A percentile compares a stretch with the other conserved stretches of the same genome.
phyloP scores from a whole-genome alignment of 495 filamentous ascomycete species.

The Pyronema omphalodes region DNA sequence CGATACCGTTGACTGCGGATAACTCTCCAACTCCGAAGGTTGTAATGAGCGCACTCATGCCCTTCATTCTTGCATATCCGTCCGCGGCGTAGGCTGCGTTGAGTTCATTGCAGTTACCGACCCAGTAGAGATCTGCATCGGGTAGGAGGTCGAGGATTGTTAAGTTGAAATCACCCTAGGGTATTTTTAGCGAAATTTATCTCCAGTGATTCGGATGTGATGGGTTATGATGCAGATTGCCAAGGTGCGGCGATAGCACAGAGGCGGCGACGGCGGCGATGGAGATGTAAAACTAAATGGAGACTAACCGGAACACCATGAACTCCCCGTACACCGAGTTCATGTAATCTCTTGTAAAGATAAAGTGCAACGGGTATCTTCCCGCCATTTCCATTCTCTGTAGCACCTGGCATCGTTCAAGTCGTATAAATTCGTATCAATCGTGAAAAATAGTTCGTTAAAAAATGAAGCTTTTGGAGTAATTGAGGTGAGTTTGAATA shows the following conservation, averaged over 20 bases:
- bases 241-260: not conserved
- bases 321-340: conserved; percentile 49
- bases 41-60: conserved; percentile 53
- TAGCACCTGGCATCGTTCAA: no score
- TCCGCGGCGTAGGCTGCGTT: conserved; percentile 72
- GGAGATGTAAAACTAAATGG: not conserved
- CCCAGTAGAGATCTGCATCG: conserved; percentile 47
- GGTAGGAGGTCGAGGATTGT: conserved; percentile 47
- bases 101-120: conserved; percentile 64
- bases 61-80: conserved; percentile 59
- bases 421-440: no score
- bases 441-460: no score
- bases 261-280: not conserved
- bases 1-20: conserved; percentile 49
- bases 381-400: no score
- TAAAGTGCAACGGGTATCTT: conserved; percentile 28
- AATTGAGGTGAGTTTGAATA: no score
- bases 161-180: conserved; percentile 61
- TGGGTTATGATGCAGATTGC: no score
- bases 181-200: not conserved
- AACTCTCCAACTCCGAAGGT: conserved; percentile 71
- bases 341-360: conserved; percentile 48
- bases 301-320: conserved; percentile 39
- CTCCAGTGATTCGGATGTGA: no score
- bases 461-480: no score